Conservation (phyloP, 148 eudicot genomes). For the Suaeda aralocaspica region DNA sequence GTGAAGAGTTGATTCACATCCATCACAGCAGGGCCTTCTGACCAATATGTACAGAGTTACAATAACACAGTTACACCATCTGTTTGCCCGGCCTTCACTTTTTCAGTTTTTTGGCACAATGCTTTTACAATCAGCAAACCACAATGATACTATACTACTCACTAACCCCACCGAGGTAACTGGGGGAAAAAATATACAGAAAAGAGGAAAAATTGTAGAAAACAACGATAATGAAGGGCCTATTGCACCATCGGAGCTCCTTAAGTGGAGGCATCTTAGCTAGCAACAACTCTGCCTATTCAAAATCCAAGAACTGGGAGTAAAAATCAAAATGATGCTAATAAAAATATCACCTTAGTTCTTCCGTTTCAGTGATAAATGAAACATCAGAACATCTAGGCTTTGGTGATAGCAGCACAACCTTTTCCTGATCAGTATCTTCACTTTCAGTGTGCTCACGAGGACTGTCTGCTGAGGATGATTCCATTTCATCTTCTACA, state of each 20-base stretch:
- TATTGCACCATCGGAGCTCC: background rate
- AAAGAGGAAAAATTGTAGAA: background rate
- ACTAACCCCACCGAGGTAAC: background rate
- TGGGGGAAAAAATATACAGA: background rate
- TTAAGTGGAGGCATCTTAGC: background rate
- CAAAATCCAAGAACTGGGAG: background rate
- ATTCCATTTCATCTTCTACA: conserved; percentile 47
- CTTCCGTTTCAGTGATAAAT: conserved; percentile 54
- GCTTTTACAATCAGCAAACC: conserved; percentile 2
- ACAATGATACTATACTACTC: background rate
- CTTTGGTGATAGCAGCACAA: conserved; percentile 32
- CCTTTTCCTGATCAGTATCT: conserved; percentile 52
- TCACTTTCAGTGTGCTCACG: conserved; percentile 43
- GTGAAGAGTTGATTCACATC: too few species aligned
- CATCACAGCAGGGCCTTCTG: too few species aligned
- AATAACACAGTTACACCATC: conserved; percentile 11
- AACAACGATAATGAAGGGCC: conserved; percentile 1
- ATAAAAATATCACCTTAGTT: conserved; percentile 22
- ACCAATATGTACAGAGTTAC: too few species aligned
- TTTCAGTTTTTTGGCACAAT: background rate
- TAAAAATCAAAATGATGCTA: background rate
- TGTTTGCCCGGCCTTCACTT: conserved; percentile 8
- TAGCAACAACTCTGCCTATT: background rate
- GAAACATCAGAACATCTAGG: conserved; percentile 43
- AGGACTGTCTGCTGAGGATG: conserved; percentile 37